Evolutionary conservation across 208 protist genomes (phyloP).

Genomic region (Naegleria fowleri): DNA sequence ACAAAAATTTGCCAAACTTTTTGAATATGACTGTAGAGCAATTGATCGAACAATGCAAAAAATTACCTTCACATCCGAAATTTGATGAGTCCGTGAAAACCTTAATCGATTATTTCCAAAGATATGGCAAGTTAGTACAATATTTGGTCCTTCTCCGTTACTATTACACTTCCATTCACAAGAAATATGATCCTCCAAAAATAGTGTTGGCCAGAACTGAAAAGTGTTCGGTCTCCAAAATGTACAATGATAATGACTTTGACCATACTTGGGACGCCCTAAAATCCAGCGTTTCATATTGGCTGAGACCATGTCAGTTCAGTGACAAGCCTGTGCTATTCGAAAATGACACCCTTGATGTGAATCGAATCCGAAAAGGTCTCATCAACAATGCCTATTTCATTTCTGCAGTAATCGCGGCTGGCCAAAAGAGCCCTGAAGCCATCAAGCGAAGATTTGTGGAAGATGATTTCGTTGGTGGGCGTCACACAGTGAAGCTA

Average conservation of each 20-base stretch:
- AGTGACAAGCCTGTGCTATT: not conserved
- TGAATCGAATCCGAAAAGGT: not conserved
- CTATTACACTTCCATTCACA: not conserved
- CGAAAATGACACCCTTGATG: not conserved
- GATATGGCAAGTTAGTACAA: not conserved
- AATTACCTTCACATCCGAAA: not conserved
- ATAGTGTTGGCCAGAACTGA: not conserved
- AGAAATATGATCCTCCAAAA: not conserved
- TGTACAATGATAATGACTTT: not conserved
- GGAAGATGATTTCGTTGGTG: not conserved
- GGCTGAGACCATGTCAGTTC: not conserved
- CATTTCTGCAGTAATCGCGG: not conserved
- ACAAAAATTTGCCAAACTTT: not conserved
- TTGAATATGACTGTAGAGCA: not conserved
- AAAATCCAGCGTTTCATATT: not conserved
- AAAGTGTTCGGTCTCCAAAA: not conserved
- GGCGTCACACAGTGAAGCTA: not conserved
- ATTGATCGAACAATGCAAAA: not conserved
- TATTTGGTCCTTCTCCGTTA: not conserved
- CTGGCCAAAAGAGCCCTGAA: not conserved
- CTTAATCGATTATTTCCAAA: not conserved
- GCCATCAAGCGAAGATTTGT: not conserved
- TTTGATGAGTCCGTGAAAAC: not conserved
- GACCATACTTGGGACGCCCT: not conserved
- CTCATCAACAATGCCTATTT: not conserved